Percentiles rank a stretch among this genome's conserved stretches.
These are phyloP conservation scores for Candida dubliniensis DNA, from an alignment of 1,139 yeast genomes.

Conservation along the genomic window DNA sequence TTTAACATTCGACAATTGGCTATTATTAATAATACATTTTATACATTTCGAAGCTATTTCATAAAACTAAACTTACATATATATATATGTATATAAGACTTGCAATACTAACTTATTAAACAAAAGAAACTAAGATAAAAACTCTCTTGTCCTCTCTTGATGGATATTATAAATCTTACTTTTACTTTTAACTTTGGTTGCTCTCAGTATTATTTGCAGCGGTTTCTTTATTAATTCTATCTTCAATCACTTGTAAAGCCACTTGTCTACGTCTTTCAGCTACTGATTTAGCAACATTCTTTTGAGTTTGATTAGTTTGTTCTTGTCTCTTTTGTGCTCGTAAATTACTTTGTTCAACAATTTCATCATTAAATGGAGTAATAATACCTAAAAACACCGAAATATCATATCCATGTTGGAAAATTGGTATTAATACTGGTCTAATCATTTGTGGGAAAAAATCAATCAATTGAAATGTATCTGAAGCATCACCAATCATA, in stretches of 20 bases:
- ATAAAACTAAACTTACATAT: no score
- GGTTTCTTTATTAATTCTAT: constrained; percentile 50
- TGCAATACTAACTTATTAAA: no score
- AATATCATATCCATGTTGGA: constrained; percentile 53
- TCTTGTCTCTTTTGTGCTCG: constrained; percentile 63
- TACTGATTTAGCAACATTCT: constrained; percentile 52
- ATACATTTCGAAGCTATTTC: no score
- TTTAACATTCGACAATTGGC: no score
- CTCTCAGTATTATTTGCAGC: constrained; percentile 1
- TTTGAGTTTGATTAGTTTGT: constrained; percentile 40
- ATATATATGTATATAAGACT: no score
- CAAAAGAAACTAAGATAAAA: no score
- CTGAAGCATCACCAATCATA: constrained; percentile 82
- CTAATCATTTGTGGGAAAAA: constrained; percentile 69
- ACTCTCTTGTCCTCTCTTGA: no score
- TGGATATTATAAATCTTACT: not conserved
- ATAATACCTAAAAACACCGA: constrained; percentile 57
- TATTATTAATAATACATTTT: no score
- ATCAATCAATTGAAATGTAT: constrained; percentile 78
- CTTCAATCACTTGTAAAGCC: constrained; percentile 81
- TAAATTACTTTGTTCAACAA: constrained; percentile 70
- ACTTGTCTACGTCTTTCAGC: constrained; percentile 87
- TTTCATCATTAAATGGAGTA: constrained; percentile 68
- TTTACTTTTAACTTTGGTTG: not conserved
- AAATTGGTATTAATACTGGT: constrained; percentile 53